Evolutionary conservation across 1,139 yeast genomes (phyloP), one percentile per base, ranked within the genome.

Genomic region (Geotrichum cucujoidarum): DNA sequence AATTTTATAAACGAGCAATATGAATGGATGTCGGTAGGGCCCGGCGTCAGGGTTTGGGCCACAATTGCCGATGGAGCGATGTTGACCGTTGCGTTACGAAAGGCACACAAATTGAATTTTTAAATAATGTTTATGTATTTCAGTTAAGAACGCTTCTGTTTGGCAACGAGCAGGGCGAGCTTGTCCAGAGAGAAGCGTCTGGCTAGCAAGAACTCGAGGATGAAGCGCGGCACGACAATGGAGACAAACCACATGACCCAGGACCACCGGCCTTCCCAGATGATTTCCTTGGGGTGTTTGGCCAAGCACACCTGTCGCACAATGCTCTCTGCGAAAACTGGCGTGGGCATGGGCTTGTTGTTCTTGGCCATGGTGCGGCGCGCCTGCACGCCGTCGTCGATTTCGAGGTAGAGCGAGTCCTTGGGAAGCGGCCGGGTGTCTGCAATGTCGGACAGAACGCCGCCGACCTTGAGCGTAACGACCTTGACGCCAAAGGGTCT

Each of bases 401-500:
- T 53, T 42, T 73, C 71, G 50, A 75, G 69, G 62, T 73, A 85
- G 36, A 79, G 58, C 0, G 92, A 82, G 30, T 63, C 68, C 27
- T 65, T 65, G 1, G 88, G 85, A 37, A 83, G 63, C 0, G 77
- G 73, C 55, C 86, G 70, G 10, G 65, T 71, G 55, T 79, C 83
- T 0, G 76, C 80, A 53, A 82, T 79, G 44, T 74, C 75, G 10
- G 90, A 83, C 34, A 71, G 64, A 21, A 82, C 87, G 33, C 81
- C 86, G 35, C 83, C 88, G 4, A 94, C 83, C 42, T 80, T 68
- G 3, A 83, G 77, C 45, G 83, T 84, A 51, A 86, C 71, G 1
- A 86, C 94, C 47, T 77, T 72, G 17, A 86, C 92, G 17, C 76
- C 85, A 59, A 84, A 83, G 1, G 90, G 87, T 59, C 76, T 77